Evolutionary conservation across 164 flowering plant genomes (phyloP), one percentile per base, ranked within the genome.

Genomic region (Dillenia turbinata): DNA sequence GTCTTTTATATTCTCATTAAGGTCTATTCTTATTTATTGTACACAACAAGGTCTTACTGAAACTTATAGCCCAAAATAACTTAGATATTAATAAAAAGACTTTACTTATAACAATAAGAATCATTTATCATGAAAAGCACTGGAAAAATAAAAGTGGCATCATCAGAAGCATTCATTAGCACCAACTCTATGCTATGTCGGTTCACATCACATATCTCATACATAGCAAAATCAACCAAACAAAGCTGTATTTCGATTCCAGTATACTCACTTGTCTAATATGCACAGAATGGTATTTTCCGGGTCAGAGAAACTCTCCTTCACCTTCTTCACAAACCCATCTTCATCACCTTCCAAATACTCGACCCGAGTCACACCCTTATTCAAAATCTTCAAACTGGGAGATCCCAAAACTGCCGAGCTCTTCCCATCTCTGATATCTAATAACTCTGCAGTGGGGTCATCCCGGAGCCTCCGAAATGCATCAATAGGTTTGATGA

Each of bases 211-310:
- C 6, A 33, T 33, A 33, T 33, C 40, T 33, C 40, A 33, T 4
- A 33, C 40, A 33, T 33, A 33, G 6, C 6, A 5, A 33, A 33
- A 33, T 33, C 5, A 33, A 33, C 40, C 40, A 33, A 4, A 22
- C 12, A 57, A 12, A 12, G 3, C 26, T 1, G 10, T 9, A 54
- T 40, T 22, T 54, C 2, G 7, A 54, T 44, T 49, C 46, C 19
- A 56, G 44, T n/a, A n/a, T 24, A 68, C 90, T 83, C 74, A 90
- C 98, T 80, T 85, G 86, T 89, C 97, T 44, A 90, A 49, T 67
- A 90, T 51, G 61, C 90, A 90, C 45, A 93, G 10, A 47, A 62
- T 63, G 33, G 98, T 82, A 59, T 76, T 80, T 10, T 50, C 65
- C 1, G 91, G 88, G 64, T 93, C 91, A 40, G 50, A 48, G 26